Percentiles rank a stretch among this genome's conserved stretches.
Evolutionary conservation across 768 basidiomycete species (phyloP).

Genomic region (Paxillus rubicundulus): DNA sequence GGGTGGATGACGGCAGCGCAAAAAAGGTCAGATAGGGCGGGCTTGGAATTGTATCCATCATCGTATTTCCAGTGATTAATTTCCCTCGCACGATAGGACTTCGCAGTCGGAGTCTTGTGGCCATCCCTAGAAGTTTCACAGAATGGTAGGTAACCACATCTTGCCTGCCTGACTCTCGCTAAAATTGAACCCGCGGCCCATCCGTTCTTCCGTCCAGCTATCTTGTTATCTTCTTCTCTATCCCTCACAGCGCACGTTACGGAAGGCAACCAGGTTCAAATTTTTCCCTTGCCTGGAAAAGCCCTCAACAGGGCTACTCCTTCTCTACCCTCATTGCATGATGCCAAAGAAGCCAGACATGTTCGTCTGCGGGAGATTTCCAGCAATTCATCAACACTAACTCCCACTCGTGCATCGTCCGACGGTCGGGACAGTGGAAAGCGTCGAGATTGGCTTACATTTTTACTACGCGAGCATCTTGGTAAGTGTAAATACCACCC

Average conservation of each 20-base stretch:
- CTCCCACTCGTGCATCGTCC: constrained; percentile 17
- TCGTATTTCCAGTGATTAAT: constrained; percentile 15
- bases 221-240: constrained; percentile 54
- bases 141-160: constrained; percentile 47
- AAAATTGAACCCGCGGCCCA: constrained; percentile 12
- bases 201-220: constrained; percentile 37
- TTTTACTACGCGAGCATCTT: constrained; percentile 64
- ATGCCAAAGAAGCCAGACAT: constrained; percentile 48
- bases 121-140: constrained; percentile 62
- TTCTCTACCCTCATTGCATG: constrained; percentile 50
- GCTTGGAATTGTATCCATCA: constrained; percentile 7
- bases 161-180: constrained; percentile 7
- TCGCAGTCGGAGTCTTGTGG: constrained; percentile 73
- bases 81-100: constrained; percentile 40
- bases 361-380: constrained; percentile 53
- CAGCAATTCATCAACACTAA: constrained; percentile 11
- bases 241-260: constrained; percentile 59
- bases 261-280: constrained; percentile 45
- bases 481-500: constrained; percentile 41
- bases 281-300: constrained; percentile 48
- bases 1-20: constrained; percentile 31
- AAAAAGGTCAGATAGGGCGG: constrained; percentile 35
- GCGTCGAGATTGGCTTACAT: constrained; percentile 62
- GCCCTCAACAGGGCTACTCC: constrained; percentile 35
- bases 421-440: constrained; percentile 29